Evolutionary conservation across 108 stramenopile species (phyloP), one percentile per base, ranked within the genome.

Genomic region (Parietichytrium sp.): DNA sequence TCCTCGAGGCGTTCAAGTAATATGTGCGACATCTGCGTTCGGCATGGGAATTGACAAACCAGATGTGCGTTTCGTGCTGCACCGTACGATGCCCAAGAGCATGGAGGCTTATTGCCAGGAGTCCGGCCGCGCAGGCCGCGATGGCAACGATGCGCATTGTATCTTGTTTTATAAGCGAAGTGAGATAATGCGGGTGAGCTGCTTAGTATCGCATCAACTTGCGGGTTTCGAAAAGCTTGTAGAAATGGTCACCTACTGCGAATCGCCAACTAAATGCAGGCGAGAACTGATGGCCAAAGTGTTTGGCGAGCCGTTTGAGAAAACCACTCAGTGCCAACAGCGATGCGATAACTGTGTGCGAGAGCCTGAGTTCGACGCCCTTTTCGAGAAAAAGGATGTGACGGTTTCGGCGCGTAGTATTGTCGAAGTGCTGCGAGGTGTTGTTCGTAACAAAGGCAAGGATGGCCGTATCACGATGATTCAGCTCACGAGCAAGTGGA

Each of bases 31-130:
- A 18, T 85, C 95, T 51, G 94, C 94, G 20, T 95, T 95, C 82
- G 95, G 97, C 3, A 93, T 93, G 92, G 90, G 91, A 54, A 86
- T 91, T 50, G 89, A 93, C 54, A 91, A 93, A 51, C 90, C 86
- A 36, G 91, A 92, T 84, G 97, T 98, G 30, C 89, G 97, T 7
- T 99, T 96, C 84, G 98, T 99, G 31, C 95, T 98, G 54, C 98
- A 99, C 83, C 94, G 92, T 86, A 92, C 93, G 38, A 95, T 97
- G 92, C 97, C 97, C 49, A 99, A 99, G 86, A 92, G 92, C 7
- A 94, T 99, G 29, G 97, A 96, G n/a, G 95, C 97, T 85, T 88
- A 81, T 48, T 80, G 47, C 52, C 48, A 95, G 87, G 96, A 97
- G 83, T 93, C 93, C 38, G 98, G 98, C 29, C 91, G 98, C 50